Conservation (phyloP, 2,329 filamentous ascomycete genomes). For the Nemania abortiva region DNA sequence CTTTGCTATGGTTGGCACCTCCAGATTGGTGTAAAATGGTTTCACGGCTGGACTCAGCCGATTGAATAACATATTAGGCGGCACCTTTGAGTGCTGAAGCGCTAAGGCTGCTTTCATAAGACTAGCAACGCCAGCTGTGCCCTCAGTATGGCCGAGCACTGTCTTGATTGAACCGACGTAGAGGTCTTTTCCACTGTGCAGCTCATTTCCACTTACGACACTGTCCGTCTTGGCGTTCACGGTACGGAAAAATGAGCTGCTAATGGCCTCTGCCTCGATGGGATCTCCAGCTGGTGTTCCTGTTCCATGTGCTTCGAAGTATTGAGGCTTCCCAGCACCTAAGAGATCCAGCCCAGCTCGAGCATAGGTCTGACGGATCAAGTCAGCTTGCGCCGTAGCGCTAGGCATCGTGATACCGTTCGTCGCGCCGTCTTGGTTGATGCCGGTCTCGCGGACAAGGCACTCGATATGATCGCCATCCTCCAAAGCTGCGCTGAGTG, state of each 20-base stretch:
- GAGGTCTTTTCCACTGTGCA: not conserved
- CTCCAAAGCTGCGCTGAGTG: conserved; percentile 44
- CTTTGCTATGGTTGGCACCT: not conserved
- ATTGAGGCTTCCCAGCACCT: conserved; percentile 40
- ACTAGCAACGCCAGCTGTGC: conserved; percentile 34
- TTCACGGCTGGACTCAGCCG: conserved; percentile 20
- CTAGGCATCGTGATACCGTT: conserved; percentile 59
- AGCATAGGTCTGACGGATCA: conserved; percentile 51
- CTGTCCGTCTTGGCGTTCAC: not conserved
- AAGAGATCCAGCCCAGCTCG: conserved; percentile 47
- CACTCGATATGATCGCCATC: conserved; percentile 51
- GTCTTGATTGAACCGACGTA: conserved; percentile 35
- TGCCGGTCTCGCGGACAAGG: conserved; percentile 35
- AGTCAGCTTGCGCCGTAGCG: conserved; percentile 47
- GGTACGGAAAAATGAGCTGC: conserved; percentile 30
- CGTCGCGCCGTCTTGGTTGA: conserved; percentile 41
- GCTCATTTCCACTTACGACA: no score
- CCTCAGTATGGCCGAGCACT: conserved; percentile 36
- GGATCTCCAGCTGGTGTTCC: conserved; percentile 45
- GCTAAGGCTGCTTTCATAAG: conserved; percentile 29
- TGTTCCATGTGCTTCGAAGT: conserved; percentile 50
- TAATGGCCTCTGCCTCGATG: conserved; percentile 37
- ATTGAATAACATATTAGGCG: conserved; percentile 29
- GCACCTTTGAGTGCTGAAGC: conserved; percentile 20
- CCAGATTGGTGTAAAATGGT: conserved; percentile 15